Evolutionary conservation across 371 early-diverging fungal genomes (phyloP), one percentile per base, ranked within the genome.

Genomic region (Rhizopus delemar): DNA sequence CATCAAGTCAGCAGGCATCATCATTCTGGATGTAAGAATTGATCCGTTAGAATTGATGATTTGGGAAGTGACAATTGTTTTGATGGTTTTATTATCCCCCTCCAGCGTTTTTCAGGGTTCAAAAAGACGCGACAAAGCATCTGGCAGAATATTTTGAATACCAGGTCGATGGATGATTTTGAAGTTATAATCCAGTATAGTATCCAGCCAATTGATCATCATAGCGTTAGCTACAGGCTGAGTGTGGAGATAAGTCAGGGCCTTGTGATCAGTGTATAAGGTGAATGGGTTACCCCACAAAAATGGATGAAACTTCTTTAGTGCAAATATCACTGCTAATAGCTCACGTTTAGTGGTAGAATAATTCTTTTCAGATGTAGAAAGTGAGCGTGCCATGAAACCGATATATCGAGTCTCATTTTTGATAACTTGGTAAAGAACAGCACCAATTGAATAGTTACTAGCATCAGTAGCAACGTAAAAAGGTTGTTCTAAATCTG

Each of bases 401-500:
- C 45, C 60, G 22, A 59, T 46, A 12, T 53, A 59, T 13, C 31
- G 45, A 0, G 38, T 8, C 1, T 3, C 12, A 50, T 41, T 54
- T 3, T 41, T 56, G 16, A 41, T 50, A 35, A 61, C 34, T 46
- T 56, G 56, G 4, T 28, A 46, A 11, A 75, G 39, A 4, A 67
- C 60, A 9, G 61, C 66, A 29, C 68, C 71, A 28, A 74, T 63
- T 3, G 63, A 70, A 2, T 48, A 22, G 8, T 71, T 68, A 5
- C 70, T 72, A 2, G 72, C 73, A 58, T 80, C 74, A 7, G 71
- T 71, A 5, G 63, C 69, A 0, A 80, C 48, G 8, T 53, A 59
- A 22, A 80, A 69, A 2, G 38, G 38, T 38, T 8, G 7, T 7
- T 38, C 12, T 7, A 38, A 2, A 38, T 38, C 38, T 8, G 38